Conservation (phyloP, 139 green algal species). For the Haematococcus lacustris region DNA sequence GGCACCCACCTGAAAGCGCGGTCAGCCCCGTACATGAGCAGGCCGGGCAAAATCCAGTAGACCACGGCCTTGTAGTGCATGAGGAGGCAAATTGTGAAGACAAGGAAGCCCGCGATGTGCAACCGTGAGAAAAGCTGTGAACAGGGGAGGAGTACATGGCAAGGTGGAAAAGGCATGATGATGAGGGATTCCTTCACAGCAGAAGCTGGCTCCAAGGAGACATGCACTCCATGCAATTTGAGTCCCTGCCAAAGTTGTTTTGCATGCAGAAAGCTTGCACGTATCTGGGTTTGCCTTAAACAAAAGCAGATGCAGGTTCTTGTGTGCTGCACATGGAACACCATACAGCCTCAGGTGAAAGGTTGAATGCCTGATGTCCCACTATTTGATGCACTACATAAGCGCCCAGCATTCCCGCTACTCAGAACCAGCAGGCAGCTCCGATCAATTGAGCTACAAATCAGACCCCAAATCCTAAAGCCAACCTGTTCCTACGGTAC, state of each 20-base stretch:
- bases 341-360: too few relatives aligned
- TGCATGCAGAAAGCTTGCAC: not conserved
- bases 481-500: too few relatives aligned
- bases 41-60: slow-evolving; percentile 13
- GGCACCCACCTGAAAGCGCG: slow-evolving; percentile 3
- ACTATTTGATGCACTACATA: not conserved
- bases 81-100: slow-evolving; percentile 12
- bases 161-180: not conserved
- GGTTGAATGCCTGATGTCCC: not conserved
- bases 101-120: slow-evolving; percentile 8
- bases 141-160: not conserved
- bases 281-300: not conserved
- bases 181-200: not conserved
- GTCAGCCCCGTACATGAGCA: slow-evolving; percentile 20
- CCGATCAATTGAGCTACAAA: not conserved
- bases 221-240: not conserved
- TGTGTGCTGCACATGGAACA: too few relatives aligned
- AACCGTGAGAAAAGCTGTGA: slow-evolving; percentile 21
- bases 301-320: not conserved
- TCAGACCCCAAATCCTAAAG: not conserved
- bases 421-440: not conserved
- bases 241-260: not conserved
- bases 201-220: not conserved
- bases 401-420: not conserved
- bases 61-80: slow-evolving; percentile 18